Evolutionary conservation across 1,284 basidiomycete species (phyloP).

Genomic region (Neotropicomus parvogracilis): DNA sequence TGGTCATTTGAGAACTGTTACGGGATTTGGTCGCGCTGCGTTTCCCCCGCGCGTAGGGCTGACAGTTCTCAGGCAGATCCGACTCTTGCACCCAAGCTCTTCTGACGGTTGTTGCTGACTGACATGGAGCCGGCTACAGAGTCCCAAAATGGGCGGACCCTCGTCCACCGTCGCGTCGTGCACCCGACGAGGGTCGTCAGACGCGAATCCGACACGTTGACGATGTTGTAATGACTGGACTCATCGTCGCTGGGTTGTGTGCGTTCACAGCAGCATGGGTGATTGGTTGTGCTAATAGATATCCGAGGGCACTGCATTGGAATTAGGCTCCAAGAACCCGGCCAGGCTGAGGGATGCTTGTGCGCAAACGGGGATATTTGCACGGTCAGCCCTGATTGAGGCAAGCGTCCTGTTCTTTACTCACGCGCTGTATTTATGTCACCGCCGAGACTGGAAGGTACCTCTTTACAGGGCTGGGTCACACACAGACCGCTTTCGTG

Average conservation of each 20-base stretch:
- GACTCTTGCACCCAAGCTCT: constrained; percentile 17
- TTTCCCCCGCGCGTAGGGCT: constrained; percentile 16
- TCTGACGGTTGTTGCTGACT: constrained; percentile 21
- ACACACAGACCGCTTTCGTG: constrained; percentile 35
- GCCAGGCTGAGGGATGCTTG: constrained; percentile 7
- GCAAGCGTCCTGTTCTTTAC: constrained; percentile 27
- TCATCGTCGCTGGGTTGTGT: constrained; percentile 30
- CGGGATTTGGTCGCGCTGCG: constrained; percentile 6
- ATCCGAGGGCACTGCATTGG: constrained; percentile 37
- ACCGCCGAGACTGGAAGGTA: constrained; percentile 36
- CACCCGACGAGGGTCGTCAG: constrained; percentile 9
- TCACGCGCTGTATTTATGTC: constrained; percentile 37
- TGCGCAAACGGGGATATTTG: constrained; percentile 26
- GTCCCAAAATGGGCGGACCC: constrained; percentile 10
- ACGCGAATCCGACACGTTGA: constrained; percentile 7
- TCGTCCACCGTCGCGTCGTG: not conserved
- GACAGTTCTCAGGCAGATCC: constrained; percentile 33
- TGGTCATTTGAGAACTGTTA: constrained; percentile 14
- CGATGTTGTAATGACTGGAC: not conserved
- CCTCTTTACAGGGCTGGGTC: constrained; percentile 34
- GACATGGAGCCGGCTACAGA: constrained; percentile 15
- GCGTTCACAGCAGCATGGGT: constrained; percentile 25
- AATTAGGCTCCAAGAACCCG: constrained; percentile 36
- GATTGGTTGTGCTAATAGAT: constrained; percentile 35
- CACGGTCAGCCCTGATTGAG: constrained; percentile 25